phyloP scores from a whole-genome alignment of 140 eudicot species.

The Stevia rebaudiana region DNA sequence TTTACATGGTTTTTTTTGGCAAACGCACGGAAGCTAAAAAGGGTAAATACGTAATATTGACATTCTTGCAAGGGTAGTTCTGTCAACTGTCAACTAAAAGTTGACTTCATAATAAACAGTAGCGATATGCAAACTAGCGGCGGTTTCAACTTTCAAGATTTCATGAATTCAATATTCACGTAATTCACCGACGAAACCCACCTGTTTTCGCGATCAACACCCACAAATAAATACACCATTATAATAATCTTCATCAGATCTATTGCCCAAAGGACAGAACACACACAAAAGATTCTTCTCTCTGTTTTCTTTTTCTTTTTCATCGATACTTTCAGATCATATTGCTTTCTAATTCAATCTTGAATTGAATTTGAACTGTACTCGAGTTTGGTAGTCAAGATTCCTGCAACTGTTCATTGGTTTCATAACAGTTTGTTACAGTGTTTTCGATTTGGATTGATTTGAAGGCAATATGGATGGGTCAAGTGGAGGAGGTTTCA shows the following conservation, averaged over 20 bases:
- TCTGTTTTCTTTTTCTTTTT: background rate
- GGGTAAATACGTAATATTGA: constrained; percentile 10
- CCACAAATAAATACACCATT: constrained; percentile 12
- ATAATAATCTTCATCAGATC: constrained; percentile 38
- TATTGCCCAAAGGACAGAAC: constrained; percentile 9
- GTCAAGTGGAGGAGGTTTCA: constrained; percentile 34
- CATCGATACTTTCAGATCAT: constrained; percentile 6
- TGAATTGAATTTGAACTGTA: constrained; percentile 13
- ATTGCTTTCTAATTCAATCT: background rate
- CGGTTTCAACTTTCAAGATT: background rate
- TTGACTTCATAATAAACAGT: constrained; percentile 18
- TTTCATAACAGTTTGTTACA: constrained; percentile 10
- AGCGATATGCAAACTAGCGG: no score
- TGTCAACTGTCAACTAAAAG: constrained; percentile 11
- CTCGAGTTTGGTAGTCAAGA: constrained; percentile 25
- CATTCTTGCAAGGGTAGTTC: background rate
- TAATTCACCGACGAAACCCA: constrained; percentile 31
- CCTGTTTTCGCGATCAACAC: constrained; percentile 23
- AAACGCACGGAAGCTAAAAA: background rate
- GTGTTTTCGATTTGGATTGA: background rate
- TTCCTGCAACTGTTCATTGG: constrained; percentile 2
- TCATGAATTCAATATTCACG: constrained; percentile 35
- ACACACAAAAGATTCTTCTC: constrained; percentile 25
- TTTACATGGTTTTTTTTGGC: background rate
- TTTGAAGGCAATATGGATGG: constrained; percentile 35